These are phyloP conservation scores for Acacia confusa DNA, from an alignment of 306 rosid species.

Conservation along the genomic window DNA sequence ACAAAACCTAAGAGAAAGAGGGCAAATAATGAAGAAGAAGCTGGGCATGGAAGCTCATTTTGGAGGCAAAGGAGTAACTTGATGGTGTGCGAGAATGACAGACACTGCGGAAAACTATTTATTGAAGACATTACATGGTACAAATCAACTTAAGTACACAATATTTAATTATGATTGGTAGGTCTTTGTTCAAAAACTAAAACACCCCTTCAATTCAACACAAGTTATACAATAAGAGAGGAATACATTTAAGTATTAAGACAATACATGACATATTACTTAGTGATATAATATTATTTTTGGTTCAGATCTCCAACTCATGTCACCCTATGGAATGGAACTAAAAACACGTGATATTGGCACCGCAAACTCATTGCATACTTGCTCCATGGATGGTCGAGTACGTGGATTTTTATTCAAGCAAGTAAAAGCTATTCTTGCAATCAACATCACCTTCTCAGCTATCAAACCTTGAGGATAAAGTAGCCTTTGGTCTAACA, in stretches of 20 bases:
- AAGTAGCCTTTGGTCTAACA: slow-evolving; percentile 25
- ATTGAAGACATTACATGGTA: background rate
- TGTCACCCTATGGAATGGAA: background rate
- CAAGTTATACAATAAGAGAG: no score
- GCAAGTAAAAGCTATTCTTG: slow-evolving; percentile 24
- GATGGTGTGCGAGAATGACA: no score
- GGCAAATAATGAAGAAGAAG: no score
- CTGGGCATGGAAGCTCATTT: no score
- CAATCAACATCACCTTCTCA: slow-evolving; percentile 21
- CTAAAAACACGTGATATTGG: background rate
- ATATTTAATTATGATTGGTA: no score
- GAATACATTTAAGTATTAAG: background rate
- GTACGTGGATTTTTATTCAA: slow-evolving; percentile 17
- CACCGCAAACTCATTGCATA: slow-evolving; percentile 19
- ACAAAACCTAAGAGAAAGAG: no score
- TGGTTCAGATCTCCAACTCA: background rate
- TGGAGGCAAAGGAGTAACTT: no score
- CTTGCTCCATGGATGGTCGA: slow-evolving; percentile 37
- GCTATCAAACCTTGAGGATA: background rate
- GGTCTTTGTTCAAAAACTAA: background rate
- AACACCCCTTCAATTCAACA: background rate
- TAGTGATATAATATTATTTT: no score
- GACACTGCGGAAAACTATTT: no score
- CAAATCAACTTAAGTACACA: background rate
- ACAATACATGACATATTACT: background rate